Evolutionary conservation across 345 rosid genomes (phyloP), one percentile per base, ranked within the genome.

Genomic region (Pugionium cornutum): DNA sequence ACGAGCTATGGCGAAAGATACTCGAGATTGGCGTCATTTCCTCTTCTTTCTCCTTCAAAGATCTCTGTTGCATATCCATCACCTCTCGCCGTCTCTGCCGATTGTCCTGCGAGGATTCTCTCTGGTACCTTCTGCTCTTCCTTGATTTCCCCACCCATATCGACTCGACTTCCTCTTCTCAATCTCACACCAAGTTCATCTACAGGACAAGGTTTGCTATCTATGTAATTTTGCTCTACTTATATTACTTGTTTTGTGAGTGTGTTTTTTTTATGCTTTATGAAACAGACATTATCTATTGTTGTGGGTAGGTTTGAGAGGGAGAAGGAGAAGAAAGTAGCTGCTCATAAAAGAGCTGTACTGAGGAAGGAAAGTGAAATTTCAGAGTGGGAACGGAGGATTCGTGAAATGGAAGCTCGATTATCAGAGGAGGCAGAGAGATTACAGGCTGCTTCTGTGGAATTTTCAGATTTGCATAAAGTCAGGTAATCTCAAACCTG

Each of bases 31-130:
- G 96, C 25, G 79, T 80, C 1, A 69, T 57, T 18, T 74, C 65
- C 4, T 79, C 79, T 1, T 56, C 68, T 5, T 80, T 89, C 48
- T 74, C 69, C 8, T 83, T 62, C 75, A 86, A 79, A 70, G 97
- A 89, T 58, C 81, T 92, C n/a, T 89, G 97, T 26, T 75, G 89
- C 75, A 43, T 89, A 76, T 86, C 99, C 3, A 89, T 92, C 81
- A 69, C 89, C 69, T 82, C 94, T 72, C 75, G 79, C 9, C 87
- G 88, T 68, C 94, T 86, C 67, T 80, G 31, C 68, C 84, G 88
- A 5, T 81, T 89, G 34, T 85, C 95, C 68, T 34, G 37, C 4
- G 96, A 88, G 42, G 83, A 85, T 78, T 71, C 86, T 4, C 77
- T 89, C 75, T 92, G 95, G 95, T 73, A 76, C 41, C 67, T 7